These are phyloP conservation scores for Arachis stenosperma DNA, from an alignment of 306 rosid genomes.

Conservation along the genomic window DNA sequence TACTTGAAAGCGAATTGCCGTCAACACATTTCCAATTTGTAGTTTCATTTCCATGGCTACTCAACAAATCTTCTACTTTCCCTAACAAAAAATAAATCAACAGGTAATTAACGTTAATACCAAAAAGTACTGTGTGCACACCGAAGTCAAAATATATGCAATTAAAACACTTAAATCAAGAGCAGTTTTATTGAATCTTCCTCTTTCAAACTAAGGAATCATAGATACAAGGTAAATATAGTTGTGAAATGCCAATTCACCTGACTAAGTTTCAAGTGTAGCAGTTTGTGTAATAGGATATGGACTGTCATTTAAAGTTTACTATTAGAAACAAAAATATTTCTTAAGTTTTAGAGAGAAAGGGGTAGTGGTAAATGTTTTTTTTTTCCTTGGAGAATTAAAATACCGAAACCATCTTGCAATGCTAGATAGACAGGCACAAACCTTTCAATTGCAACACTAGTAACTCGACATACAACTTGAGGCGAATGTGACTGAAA, in stretches of 20 bases:
- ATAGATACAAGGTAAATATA: not conserved
- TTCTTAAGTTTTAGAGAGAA: constrained; percentile 3
- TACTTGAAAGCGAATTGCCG: constrained; percentile 55
- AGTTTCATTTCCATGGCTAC: constrained; percentile 53
- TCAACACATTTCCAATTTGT: constrained; percentile 73
- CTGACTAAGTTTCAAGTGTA: not conserved
- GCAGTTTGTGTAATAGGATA: not conserved
- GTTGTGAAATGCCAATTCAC: constrained; percentile 17
- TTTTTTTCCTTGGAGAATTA: not conserved
- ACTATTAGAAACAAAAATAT: not conserved
- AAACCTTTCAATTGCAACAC: constrained; percentile 67
- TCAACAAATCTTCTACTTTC: constrained; percentile 40
- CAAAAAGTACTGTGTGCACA: not conserved
- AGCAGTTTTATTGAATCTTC: not conserved
- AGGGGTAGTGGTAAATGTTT: not conserved
- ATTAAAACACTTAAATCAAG: not conserved
- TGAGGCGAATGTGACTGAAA: constrained; percentile 92
- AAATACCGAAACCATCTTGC: constrained; percentile 19
- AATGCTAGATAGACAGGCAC: constrained; percentile 37
- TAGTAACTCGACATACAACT: constrained; percentile 73
- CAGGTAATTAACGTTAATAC: constrained; percentile 16
- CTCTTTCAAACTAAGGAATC: constrained; percentile 10
- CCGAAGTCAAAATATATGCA: constrained; percentile 29
- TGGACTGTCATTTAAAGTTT: not conserved
- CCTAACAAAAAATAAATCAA: constrained; percentile 43